These are phyloP conservation scores for Metarhizium rileyi DNA, from an alignment of 2,329 filamentous ascomycete species.

Conservation along the genomic window DNA sequence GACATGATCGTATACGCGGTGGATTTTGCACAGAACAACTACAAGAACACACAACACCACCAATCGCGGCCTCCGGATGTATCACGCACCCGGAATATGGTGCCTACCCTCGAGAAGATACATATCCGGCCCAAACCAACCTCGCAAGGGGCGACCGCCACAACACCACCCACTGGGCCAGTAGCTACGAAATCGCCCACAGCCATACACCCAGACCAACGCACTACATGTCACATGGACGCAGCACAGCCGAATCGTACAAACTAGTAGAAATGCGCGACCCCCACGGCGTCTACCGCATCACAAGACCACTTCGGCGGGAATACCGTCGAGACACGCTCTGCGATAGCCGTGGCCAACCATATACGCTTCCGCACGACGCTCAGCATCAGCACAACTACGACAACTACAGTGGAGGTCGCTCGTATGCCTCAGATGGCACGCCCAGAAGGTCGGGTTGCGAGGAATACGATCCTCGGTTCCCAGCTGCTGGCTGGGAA, in stretches of 20 bases:
- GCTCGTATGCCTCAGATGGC: background rate
- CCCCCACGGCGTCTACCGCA: slow-evolving; percentile 35
- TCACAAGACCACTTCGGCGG: slow-evolving; percentile 28
- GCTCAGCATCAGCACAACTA: background rate
- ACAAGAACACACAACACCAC: background rate
- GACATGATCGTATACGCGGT: background rate
- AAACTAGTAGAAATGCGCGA: slow-evolving; percentile 38
- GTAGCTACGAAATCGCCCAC: background rate
- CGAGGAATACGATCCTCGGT: slow-evolving; percentile 36
- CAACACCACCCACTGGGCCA: background rate
- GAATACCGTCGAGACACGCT: background rate
- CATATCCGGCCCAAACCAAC: background rate
- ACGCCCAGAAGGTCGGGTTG: slow-evolving; percentile 12
- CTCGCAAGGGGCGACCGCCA: background rate
- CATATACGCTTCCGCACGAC: slow-evolving; percentile 13
- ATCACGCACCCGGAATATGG: background rate
- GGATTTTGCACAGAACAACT: background rate
- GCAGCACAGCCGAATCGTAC: slow-evolving; percentile 21
- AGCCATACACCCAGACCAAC: background rate
- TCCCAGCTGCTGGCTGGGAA: slow-evolving; percentile 18
- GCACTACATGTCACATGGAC: background rate
- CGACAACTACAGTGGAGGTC: background rate
- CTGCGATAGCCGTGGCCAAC: slow-evolving; percentile 13
- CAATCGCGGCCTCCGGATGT: background rate
- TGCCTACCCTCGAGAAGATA: background rate